Evolutionary conservation across 495 filamentous ascomycete species (phyloP).

Genomic region (Tetracladium setigerum): DNA sequence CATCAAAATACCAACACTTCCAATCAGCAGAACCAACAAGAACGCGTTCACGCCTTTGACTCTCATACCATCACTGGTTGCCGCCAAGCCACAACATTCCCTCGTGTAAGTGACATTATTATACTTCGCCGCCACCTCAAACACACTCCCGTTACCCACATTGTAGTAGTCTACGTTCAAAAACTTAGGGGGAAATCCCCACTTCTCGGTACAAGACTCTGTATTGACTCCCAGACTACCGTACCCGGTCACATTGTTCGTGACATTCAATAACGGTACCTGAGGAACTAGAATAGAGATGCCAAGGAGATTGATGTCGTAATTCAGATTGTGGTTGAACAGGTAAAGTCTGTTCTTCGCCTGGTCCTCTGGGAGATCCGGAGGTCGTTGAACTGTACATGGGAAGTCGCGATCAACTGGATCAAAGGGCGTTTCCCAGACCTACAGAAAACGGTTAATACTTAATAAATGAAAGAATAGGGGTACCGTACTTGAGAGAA

Average conservation of each 20-base stretch:
- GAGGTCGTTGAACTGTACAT: constrained; percentile 63
- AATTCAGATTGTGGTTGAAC: constrained; percentile 89
- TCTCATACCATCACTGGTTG: background rate
- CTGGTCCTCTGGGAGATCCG: constrained; percentile 39
- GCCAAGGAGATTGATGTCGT: constrained; percentile 50
- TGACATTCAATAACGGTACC: constrained; percentile 56
- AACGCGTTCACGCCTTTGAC: constrained; percentile 4
- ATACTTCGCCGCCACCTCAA: constrained; percentile 76
- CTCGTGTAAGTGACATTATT: constrained; percentile 80
- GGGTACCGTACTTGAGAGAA: no score
- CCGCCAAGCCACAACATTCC: constrained; percentile 56
- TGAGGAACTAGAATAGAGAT: constrained; percentile 64
- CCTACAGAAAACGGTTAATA: no score
- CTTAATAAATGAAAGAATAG: no score
- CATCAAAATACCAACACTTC: constrained; percentile 4
- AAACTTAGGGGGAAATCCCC: constrained; percentile 75
- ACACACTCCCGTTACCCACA: constrained; percentile 74
- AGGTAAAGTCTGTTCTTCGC: constrained; percentile 59
- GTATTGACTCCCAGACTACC: constrained; percentile 66
- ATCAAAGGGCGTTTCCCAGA: constrained; percentile 77
- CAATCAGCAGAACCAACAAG: constrained; percentile 7
- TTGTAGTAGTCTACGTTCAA: constrained; percentile 92
- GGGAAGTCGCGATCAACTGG: constrained; percentile 57
- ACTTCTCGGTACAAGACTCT: constrained; percentile 56
- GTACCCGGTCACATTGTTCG: constrained; percentile 56